phyloP scores from a whole-genome alignment of 805 yeast species.

The Wickerhamomyces alni region DNA sequence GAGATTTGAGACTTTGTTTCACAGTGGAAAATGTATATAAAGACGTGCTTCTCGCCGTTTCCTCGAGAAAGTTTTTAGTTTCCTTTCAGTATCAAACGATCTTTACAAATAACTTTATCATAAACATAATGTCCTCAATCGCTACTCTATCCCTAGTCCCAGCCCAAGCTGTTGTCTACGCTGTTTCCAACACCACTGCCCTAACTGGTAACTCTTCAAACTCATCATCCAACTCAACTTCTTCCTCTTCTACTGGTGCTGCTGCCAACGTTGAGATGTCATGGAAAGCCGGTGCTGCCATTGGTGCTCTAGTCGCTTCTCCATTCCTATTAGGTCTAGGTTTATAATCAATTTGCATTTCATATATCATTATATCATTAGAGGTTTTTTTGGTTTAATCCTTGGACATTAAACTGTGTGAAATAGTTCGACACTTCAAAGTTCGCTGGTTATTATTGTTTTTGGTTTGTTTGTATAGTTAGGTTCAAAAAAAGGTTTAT shows the following conservation, averaged over 20 bases:
- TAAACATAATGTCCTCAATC: constrained; percentile 16
- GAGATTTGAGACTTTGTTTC: no score
- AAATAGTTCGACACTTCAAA: no score
- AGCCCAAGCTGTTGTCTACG: constrained; percentile 23
- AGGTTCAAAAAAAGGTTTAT: no score
- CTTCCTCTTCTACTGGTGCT: constrained; percentile 24
- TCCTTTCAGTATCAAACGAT: not conserved
- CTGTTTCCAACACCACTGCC: no score
- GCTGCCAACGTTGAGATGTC: constrained; percentile 29
- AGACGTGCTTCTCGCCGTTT: no score
- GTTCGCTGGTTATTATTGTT: not conserved
- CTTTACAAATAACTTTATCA: not conserved
- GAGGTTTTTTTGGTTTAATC: not conserved
- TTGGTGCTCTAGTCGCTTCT: constrained; percentile 33
- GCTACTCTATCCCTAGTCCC: constrained; percentile 23
- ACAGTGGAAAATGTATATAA: no score
- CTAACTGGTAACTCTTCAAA: constrained; percentile 1
- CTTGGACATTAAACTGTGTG: not conserved
- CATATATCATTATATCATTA: not conserved
- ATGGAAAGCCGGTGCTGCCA: constrained; percentile 35
- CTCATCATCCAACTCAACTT: constrained; percentile 5
- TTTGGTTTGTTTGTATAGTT: no score
- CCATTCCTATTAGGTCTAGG: constrained; percentile 31
- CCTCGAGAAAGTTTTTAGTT: no score
- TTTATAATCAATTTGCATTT: constrained; percentile 13